Evolutionary conservation across 441 rosid genomes (phyloP).

Genomic region (Erodium texanum): DNA sequence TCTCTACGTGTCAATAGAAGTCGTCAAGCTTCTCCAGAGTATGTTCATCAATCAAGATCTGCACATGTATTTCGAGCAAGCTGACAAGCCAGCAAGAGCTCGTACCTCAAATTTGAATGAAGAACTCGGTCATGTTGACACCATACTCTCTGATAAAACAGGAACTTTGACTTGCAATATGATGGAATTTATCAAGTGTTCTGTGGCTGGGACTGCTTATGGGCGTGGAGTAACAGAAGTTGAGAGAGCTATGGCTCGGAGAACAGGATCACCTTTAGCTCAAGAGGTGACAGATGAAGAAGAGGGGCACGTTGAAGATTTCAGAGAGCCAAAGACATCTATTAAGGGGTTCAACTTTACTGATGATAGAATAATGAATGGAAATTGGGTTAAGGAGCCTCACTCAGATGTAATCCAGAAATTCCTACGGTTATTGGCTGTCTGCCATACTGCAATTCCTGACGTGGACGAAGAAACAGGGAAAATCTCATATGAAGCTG

Average conservation of each 20-base stretch:
- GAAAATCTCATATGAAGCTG: slow-evolving; percentile 79
- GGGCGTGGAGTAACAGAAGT: slow-evolving; percentile 83
- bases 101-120: slow-evolving; percentile 95
- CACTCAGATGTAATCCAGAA: slow-evolving; percentile 50
- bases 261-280: slow-evolving; percentile 47
- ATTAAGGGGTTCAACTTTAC: slow-evolving; percentile 75
- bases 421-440: slow-evolving; percentile 59
- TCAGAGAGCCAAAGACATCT: slow-evolving; percentile 28
- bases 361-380: slow-evolving; percentile 73
- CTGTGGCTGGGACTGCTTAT: slow-evolving; percentile 83
- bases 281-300: slow-evolving; percentile 31
- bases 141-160: slow-evolving; percentile 90
- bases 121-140: slow-evolving; percentile 97
- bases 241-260: slow-evolving; percentile 57
- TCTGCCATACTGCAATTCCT: slow-evolving; percentile 92
- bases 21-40: slow-evolving; percentile 89
- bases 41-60: slow-evolving; percentile 73
- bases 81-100: slow-evolving; percentile 84
- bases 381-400: slow-evolving; percentile 61
- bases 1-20: slow-evolving; percentile 84
- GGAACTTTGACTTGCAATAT: slow-evolving; percentile 98
- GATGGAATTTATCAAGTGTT: slow-evolving; percentile 91
- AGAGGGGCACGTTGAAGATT: slow-evolving; percentile 19
- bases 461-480: slow-evolving; percentile 75
- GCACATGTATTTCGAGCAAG: slow-evolving; percentile 77